These are phyloP conservation scores for Monascus purpureus DNA, from an alignment of 495 filamentous ascomycete genomes.

Conservation along the genomic window DNA sequence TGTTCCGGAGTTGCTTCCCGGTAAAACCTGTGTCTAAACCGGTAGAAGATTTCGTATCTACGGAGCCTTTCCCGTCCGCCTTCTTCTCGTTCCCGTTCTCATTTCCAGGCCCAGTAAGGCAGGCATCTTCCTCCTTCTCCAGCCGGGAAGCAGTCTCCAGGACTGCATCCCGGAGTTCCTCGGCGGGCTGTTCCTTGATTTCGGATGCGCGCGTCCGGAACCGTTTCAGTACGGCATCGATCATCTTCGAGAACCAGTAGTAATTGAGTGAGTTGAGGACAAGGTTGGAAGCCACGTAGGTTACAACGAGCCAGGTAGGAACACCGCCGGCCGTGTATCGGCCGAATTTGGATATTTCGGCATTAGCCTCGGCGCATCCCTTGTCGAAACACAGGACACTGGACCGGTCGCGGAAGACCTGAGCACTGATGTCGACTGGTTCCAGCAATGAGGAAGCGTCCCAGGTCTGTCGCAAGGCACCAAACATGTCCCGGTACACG, in stretches of 20 bases:
- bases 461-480: slow-evolving; percentile 39
- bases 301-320: slow-evolving; percentile 65
- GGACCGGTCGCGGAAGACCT: slow-evolving; percentile 23
- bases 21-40: slow-evolving; percentile 10
- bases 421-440: slow-evolving; percentile 19
- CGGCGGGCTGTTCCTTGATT: slow-evolving; percentile 6
- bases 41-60: too few species aligned
- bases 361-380: slow-evolving; percentile 20
- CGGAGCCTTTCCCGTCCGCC: too few species aligned
- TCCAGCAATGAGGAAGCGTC: slow-evolving; percentile 9
- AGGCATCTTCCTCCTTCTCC: slow-evolving; percentile 19
- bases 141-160: slow-evolving; percentile 25
- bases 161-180: slow-evolving; percentile 20
- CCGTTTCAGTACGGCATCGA: slow-evolving; percentile 74
- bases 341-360: slow-evolving; percentile 39
- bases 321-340: slow-evolving; percentile 33
- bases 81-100: too few species aligned
- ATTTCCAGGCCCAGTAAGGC: slow-evolving; percentile 15
- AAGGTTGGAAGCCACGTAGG: slow-evolving; percentile 66
- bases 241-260: slow-evolving; percentile 97
- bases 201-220: slow-evolving; percentile 41
- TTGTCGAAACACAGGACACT: slow-evolving; percentile 20
- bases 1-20: slow-evolving; percentile 17
- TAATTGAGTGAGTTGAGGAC: slow-evolving; percentile 80
- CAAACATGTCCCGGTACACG: slow-evolving; percentile 73